Evolutionary conservation across 306 rosid species (phyloP).

Genomic region (Vachellia collinsii): DNA sequence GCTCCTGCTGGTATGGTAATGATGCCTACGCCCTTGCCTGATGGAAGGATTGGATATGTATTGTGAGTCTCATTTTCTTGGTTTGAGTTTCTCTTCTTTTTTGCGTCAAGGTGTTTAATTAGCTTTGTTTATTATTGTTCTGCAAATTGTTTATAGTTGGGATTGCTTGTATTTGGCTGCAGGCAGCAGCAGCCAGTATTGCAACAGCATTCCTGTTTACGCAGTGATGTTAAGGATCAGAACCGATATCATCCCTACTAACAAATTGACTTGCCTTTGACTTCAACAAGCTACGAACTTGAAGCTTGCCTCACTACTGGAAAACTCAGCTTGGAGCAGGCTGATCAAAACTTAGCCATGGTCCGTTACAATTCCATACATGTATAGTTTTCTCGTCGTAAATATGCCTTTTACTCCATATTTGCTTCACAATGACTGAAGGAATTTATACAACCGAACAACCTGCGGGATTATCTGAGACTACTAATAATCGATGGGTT

Average conservation of each 20-base stretch:
- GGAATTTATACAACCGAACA: not conserved
- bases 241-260: constrained; percentile 68
- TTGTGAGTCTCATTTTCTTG: constrained; percentile 54
- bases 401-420: not conserved
- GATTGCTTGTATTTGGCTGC: constrained; percentile 20
- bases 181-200: constrained; percentile 71
- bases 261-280: not conserved
- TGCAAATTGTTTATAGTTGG: constrained; percentile 18
- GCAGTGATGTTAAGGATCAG: constrained; percentile 43
- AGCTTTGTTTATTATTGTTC: constrained; percentile 20
- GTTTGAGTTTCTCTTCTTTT: not conserved
- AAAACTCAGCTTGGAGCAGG: constrained; percentile 2
- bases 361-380: not conserved
- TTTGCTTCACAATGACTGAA: not conserved
- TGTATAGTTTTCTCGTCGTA: not conserved
- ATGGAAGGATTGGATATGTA: constrained; percentile 70
- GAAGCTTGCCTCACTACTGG: constrained; percentile 22
- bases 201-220: constrained; percentile 48
- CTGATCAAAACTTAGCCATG: constrained; percentile 6
- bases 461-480: not conserved
- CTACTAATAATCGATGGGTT: too few relatives aligned
- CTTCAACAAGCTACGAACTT: not conserved
- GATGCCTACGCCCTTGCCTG: constrained; percentile 79
- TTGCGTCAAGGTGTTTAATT: not conserved
- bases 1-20: constrained; percentile 64